These are phyloP conservation scores for Chaetoceros muelleri DNA, from an alignment of 108 stramenopile species.

Conservation along the genomic window DNA sequence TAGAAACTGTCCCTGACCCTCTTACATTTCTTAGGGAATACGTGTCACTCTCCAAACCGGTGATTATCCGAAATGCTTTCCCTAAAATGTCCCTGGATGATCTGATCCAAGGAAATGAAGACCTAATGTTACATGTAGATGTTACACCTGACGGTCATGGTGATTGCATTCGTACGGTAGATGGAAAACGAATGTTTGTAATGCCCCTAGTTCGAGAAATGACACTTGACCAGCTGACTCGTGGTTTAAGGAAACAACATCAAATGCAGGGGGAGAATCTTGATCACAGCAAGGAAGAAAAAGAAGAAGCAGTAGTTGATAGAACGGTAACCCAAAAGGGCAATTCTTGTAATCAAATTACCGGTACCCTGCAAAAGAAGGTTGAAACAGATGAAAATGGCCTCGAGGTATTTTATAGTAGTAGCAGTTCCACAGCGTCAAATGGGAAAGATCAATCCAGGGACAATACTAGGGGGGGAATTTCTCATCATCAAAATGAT, in stretches of 20 bases:
- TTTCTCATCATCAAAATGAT: no score
- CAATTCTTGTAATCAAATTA: no score
- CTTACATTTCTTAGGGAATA: slow-evolving; percentile 58
- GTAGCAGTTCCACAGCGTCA: no score
- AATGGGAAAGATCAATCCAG: no score
- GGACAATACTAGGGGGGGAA: no score
- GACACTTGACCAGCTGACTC: neutral
- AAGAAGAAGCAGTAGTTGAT: neutral
- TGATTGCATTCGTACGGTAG: slow-evolving; percentile 57
- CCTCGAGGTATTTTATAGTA: slow-evolving; percentile 2
- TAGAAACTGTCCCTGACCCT: slow-evolving; percentile 43
- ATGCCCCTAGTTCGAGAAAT: slow-evolving; percentile 1
- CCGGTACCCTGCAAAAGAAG: neutral
- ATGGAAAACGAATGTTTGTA: neutral
- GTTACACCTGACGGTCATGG: slow-evolving; percentile 91
- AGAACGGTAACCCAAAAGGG: no score
- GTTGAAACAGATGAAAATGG: slow-evolving; percentile 10
- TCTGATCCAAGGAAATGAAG: slow-evolving; percentile 25
- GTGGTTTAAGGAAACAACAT: neutral
- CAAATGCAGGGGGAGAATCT: neutral
- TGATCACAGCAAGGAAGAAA: slow-evolving; percentile 5
- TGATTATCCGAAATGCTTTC: slow-evolving; percentile 65
- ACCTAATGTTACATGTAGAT: slow-evolving; percentile 47
- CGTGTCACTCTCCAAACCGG: slow-evolving; percentile 46
- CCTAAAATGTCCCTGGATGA: slow-evolving; percentile 32